Evolutionary conservation across 345 rosid genomes (phyloP).

Genomic region (Populus alba): DNA sequence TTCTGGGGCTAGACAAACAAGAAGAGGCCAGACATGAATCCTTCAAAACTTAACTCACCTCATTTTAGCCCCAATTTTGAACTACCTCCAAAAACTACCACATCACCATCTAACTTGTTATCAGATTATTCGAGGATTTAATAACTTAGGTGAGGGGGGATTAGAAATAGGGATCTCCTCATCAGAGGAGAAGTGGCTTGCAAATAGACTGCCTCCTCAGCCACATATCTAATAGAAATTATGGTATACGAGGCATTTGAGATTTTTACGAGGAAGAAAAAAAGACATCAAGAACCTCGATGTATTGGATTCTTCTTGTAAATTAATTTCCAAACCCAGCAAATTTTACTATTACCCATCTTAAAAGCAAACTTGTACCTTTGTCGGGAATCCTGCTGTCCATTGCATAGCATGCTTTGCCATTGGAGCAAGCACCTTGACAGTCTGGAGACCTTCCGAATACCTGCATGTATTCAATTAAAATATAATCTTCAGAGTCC

Average conservation of each 20-base stretch:
- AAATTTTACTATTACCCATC: not conserved
- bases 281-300: not conserved
- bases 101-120: not conserved
- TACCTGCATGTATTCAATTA: constrained; percentile 49
- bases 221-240: not conserved
- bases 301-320: not conserved
- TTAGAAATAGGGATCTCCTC: not conserved
- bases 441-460: constrained; percentile 84
- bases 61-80: not conserved
- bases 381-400: constrained; percentile 91
- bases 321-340: not conserved
- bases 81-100: not conserved
- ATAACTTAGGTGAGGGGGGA: not conserved
- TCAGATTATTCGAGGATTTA: not conserved
- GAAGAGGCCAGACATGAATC: not conserved
- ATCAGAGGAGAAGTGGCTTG: not conserved
- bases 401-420: constrained; percentile 84
- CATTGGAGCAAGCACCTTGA: constrained; percentile 84
- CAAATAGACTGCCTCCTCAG: not conserved
- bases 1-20: not conserved
- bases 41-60: not conserved
- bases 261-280: not conserved
- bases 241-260: not conserved
- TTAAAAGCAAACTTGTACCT: constrained; percentile 37
- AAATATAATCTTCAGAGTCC: no score